These are phyloP conservation scores for Xylariaceae sp. DNA, from an alignment of 2,329 filamentous ascomycete genomes.

Conservation along the genomic window DNA sequence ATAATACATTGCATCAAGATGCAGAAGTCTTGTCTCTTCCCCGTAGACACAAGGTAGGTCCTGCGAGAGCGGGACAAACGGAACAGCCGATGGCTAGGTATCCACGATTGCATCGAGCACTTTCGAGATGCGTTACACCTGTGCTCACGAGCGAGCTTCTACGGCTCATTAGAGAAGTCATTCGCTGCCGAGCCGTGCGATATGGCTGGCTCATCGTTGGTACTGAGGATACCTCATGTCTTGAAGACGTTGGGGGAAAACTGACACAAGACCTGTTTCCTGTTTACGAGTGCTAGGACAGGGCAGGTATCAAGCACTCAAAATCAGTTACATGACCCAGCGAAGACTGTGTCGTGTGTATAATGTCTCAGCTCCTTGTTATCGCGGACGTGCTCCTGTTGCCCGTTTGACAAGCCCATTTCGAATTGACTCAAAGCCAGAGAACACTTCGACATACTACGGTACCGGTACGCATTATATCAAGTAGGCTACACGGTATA, in stretches of 20 bases:
- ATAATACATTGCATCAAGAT: no score
- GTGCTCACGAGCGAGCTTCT: conserved; percentile 7
- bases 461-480: not conserved
- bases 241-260: not conserved
- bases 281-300: no score
- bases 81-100: not conserved
- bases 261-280: no score
- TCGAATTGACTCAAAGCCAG: not conserved
- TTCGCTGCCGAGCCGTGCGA: conserved; percentile 5
- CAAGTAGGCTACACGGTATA: not conserved
- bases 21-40: not conserved
- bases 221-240: conserved; percentile 1
- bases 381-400: not conserved
- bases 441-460: not conserved
- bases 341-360: not conserved
- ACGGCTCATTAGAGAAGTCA: not conserved
- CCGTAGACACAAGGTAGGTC: not conserved
- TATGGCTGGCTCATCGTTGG: conserved; percentile 6
- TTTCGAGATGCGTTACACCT: conserved; percentile 7
- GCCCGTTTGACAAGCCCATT: no score
- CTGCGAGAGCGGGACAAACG: not conserved
- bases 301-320: not conserved
- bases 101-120: not conserved
- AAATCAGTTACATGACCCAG: not conserved
- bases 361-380: not conserved